Conservation (phyloP, 345 rosid species). For the Eucalyptus shirleyi region DNA sequence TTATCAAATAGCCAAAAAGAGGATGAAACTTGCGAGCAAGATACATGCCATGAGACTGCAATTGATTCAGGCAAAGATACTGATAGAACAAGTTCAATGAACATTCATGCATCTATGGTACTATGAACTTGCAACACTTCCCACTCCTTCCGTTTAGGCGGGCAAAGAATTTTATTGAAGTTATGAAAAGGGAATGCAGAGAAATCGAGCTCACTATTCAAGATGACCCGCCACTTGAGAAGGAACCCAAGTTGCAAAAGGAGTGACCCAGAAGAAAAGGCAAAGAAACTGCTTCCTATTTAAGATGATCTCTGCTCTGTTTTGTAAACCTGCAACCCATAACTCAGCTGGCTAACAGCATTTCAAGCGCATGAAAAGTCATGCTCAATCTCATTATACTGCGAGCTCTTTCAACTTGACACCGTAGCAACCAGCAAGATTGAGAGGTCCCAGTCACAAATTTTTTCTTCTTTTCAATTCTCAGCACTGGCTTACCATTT, state of each 20-base stretch:
- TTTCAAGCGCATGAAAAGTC: neutral
- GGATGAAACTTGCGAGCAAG: neutral
- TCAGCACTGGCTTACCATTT: neutral
- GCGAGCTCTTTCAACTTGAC: neutral
- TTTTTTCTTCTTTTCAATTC: neutral
- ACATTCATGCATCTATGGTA: neutral
- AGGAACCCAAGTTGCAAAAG: neutral
- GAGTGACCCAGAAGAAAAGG: neutral
- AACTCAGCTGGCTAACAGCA: neutral
- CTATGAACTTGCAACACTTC: neutral
- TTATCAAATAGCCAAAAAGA: neutral
- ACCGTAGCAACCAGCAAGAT: neutral
- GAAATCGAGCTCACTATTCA: neutral
- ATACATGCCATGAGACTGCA: neutral
- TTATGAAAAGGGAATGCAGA: neutral
- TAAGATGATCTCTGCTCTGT: neutral
- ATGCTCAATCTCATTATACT: neutral
- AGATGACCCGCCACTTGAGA: neutral
- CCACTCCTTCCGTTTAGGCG: neutral
- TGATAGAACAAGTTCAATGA: neutral
- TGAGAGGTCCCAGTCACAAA: neutral
- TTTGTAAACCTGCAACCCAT: neutral
- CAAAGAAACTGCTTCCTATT: neutral
- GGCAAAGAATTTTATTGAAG: neutral
- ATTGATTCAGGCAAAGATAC: neutral